Evolutionary conservation across 2,329 filamentous ascomycete genomes (phyloP).

Genomic region (Calycina herbarum): DNA sequence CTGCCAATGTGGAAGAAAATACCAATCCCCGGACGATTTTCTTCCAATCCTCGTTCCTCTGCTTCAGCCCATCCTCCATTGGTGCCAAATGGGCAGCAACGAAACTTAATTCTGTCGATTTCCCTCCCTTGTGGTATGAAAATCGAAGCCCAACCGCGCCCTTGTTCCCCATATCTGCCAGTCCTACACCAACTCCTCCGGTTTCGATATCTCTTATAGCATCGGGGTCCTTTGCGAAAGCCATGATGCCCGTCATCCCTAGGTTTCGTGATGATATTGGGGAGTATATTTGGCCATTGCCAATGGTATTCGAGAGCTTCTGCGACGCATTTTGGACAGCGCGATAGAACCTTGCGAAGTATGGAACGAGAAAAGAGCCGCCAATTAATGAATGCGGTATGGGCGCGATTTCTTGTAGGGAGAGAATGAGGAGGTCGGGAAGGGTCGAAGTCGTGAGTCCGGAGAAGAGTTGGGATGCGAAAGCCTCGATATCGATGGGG

Average conservation of each 20-base stretch:
- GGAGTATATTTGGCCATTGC: slow-evolving; percentile 56
- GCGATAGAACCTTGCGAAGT: slow-evolving; percentile 69
- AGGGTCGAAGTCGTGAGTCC: slow-evolving; percentile 55
- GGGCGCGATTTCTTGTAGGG: slow-evolving; percentile 86
- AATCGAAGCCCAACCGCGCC: slow-evolving; percentile 81
- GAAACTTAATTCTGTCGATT: slow-evolving; percentile 72
- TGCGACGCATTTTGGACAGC: slow-evolving; percentile 69
- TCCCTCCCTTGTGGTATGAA: slow-evolving; percentile 48
- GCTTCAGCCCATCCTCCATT: slow-evolving; percentile 74
- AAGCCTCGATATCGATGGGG: slow-evolving; percentile 66
- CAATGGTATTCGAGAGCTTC: slow-evolving; percentile 34
- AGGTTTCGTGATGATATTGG: slow-evolving; percentile 72
- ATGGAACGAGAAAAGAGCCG: slow-evolving; percentile 73
- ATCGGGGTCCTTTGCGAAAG: slow-evolving; percentile 70
- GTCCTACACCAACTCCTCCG: slow-evolving; percentile 81
- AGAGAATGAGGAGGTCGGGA: slow-evolving; percentile 66
- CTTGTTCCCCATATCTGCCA: slow-evolving; percentile 92
- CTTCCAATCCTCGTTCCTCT: slow-evolving; percentile 86
- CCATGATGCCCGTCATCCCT: slow-evolving; percentile 86
- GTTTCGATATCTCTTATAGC: slow-evolving; percentile 67
- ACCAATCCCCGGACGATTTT: slow-evolving; percentile 77
- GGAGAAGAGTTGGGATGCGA: slow-evolving; percentile 69
- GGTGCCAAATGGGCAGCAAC: slow-evolving; percentile 86
- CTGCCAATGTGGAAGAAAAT: slow-evolving; percentile 55
- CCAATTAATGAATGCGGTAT: slow-evolving; percentile 84